These are phyloP conservation scores for Aspergillus sclerotioniger DNA, from an alignment of 495 filamentous ascomycete species.

Conservation along the genomic window DNA sequence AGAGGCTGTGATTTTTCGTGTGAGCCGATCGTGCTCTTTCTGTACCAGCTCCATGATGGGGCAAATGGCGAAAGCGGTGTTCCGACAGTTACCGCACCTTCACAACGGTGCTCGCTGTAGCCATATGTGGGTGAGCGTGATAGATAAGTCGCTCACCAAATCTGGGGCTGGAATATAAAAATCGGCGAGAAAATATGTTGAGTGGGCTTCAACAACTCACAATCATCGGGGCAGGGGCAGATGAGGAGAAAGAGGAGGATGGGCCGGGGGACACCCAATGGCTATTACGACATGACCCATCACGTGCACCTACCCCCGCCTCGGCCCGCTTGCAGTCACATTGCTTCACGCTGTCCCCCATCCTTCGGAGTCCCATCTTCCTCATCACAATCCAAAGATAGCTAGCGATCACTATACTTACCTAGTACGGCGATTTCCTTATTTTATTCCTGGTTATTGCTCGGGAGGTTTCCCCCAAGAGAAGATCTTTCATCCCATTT, in stretches of 20 bases:
- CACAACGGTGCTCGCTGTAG: slow-evolving; percentile 11
- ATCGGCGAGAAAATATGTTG: neutral
- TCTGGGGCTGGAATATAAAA: neutral
- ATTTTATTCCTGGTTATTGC: too few relatives aligned
- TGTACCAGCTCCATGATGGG: slow-evolving; percentile 66
- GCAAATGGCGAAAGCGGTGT: slow-evolving; percentile 19
- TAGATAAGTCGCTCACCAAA: neutral
- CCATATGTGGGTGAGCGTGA: slow-evolving; percentile 9
- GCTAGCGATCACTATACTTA: too few relatives aligned
- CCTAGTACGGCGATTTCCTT: too few relatives aligned
- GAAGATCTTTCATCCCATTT: too few relatives aligned
- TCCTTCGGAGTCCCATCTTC: too few relatives aligned
- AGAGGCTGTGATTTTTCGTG: slow-evolving; percentile 64
- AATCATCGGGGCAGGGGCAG: neutral
- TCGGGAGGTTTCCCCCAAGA: too few relatives aligned
- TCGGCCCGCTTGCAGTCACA: too few relatives aligned
- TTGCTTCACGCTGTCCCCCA: too few relatives aligned
- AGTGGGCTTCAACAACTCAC: neutral
- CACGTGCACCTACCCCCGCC: slow-evolving; percentile 6
- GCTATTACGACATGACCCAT: slow-evolving; percentile 16
- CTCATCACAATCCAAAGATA: too few relatives aligned
- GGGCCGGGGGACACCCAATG: neutral
- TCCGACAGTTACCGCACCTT: slow-evolving; percentile 28
- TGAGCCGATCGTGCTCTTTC: slow-evolving; percentile 69
- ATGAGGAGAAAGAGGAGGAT: neutral